Percentiles rank a stretch among this genome's conserved stretches.
phyloP scores from a whole-genome alignment of 2,329 filamentous ascomycete genomes.

The Venturia asperata region DNA sequence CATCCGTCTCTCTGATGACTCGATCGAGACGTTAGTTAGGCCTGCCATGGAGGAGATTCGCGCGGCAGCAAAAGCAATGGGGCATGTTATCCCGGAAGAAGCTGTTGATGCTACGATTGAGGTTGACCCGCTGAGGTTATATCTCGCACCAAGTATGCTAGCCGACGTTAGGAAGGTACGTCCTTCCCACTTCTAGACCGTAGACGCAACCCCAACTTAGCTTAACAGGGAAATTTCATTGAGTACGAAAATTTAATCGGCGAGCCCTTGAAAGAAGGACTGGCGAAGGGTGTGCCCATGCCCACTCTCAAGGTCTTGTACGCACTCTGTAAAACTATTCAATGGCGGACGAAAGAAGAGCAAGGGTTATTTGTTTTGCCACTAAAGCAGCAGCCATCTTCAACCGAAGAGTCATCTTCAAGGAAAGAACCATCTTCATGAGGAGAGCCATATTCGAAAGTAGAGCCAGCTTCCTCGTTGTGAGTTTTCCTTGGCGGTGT shows the following conservation, averaged over 20 bases:
- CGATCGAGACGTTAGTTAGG: conserved; percentile 42
- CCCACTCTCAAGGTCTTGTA: conserved; percentile 46
- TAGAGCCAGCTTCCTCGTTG: not conserved
- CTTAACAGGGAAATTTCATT: conserved; percentile 43
- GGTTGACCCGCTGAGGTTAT: conserved; percentile 44
- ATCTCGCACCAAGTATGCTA: conserved; percentile 49
- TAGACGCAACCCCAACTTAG: conserved; percentile 21
- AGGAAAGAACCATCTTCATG: too few species aligned
- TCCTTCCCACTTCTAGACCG: conserved; percentile 22
- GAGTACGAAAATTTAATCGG: conserved; percentile 52
- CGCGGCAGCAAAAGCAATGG: conserved; percentile 39
- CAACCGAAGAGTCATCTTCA: too few species aligned
- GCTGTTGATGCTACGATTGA: conserved; percentile 42
- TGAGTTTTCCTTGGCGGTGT: not conserved
- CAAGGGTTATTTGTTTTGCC: conserved; percentile 31
- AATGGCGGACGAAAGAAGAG: conserved; percentile 42
- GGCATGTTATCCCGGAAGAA: conserved; percentile 38
- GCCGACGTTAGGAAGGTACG: conserved; percentile 44
- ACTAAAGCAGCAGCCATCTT: not conserved
- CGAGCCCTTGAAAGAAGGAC: conserved; percentile 49
- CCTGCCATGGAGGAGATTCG: conserved; percentile 50
- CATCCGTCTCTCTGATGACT: conserved; percentile 41
- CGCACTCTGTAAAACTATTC: conserved; percentile 41
- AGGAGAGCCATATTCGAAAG: not conserved
- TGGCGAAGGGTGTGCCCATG: conserved; percentile 42